A percentile compares a stretch with the other conserved stretches of the same genome.
These are phyloP conservation scores for Aspergillus piperis DNA, from an alignment of 2,329 filamentous ascomycete species.

Conservation along the genomic window DNA sequence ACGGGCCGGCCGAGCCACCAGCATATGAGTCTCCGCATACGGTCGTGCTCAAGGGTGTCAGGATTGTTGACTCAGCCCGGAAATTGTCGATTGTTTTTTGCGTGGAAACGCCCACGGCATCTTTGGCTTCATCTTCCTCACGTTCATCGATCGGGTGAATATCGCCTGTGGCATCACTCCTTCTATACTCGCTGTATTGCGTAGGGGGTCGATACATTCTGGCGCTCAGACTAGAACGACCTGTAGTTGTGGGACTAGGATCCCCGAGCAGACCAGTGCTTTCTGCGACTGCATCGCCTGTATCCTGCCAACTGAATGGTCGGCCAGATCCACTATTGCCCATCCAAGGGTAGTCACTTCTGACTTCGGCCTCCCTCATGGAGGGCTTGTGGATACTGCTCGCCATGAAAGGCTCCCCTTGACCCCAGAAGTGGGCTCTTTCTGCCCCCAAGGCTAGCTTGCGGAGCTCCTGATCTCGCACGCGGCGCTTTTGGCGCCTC, in stretches of 20 bases:
- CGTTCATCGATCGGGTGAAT: slow-evolving; percentile 66
- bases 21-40: slow-evolving; percentile 22
- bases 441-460: slow-evolving; percentile 55
- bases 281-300: slow-evolving; percentile 38
- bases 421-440: slow-evolving; percentile 46
- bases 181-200: slow-evolving; percentile 52
- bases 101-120: not conserved
- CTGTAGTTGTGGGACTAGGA: slow-evolving; percentile 42
- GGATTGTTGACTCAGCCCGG: slow-evolving; percentile 25
- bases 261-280: slow-evolving; percentile 46
- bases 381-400: slow-evolving; percentile 38
- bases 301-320: slow-evolving; percentile 30
- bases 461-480: slow-evolving; percentile 58
- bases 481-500: slow-evolving; percentile 45
- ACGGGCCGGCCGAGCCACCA: not conserved
- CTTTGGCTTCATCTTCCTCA: slow-evolving; percentile 57
- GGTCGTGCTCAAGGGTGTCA: slow-evolving; percentile 30
- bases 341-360: slow-evolving; percentile 33
- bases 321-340: slow-evolving; percentile 21
- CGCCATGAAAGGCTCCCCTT: slow-evolving; percentile 42
- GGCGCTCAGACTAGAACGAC: slow-evolving; percentile 42
- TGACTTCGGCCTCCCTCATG: slow-evolving; percentile 24
- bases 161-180: slow-evolving; percentile 52
- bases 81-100: slow-evolving; percentile 29
- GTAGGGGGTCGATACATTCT: slow-evolving; percentile 43